phyloP scores from a whole-genome alignment of 495 filamentous ascomycete species.

The Lentithecium fluviatile region DNA sequence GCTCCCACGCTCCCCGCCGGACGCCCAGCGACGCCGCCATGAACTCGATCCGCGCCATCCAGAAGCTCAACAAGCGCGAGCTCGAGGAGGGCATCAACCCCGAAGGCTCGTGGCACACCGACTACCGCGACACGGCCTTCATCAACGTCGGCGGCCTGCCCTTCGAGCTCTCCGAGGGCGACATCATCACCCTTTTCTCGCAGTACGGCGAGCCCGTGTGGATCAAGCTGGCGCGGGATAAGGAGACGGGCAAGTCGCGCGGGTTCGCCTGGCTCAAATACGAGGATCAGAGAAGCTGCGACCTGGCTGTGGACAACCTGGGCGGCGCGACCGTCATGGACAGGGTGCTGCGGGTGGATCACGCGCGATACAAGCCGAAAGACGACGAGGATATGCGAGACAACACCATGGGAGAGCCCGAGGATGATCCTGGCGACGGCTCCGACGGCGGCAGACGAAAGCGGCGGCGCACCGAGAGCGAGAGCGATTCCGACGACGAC shows the following conservation, averaged over 20 bases:
- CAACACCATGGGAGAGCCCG: constrained; percentile 34
- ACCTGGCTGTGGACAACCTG: constrained; percentile 93
- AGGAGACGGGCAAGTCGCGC: constrained; percentile 89
- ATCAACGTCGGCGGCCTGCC: constrained; percentile 94
- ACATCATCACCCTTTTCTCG: constrained; percentile 94
- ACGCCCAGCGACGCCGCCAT: constrained; percentile 50
- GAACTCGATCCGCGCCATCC: constrained; percentile 90
- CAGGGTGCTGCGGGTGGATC: constrained; percentile 81
- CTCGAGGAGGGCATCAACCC: constrained; percentile 80
- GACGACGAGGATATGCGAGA: constrained; percentile 80
- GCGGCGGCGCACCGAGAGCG: constrained; percentile 41
- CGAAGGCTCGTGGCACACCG: constrained; percentile 92
- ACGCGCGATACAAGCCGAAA: constrained; percentile 82
- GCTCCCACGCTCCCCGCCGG: constrained; percentile 13
- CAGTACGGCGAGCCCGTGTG: constrained; percentile 94
- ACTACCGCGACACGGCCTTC: constrained; percentile 96
- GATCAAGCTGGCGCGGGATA: constrained; percentile 86
- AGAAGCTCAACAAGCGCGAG: constrained; percentile 92
- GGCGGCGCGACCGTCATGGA: constrained; percentile 82
- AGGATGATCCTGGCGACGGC: constrained; percentile 1
- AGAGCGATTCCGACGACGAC: constrained; percentile 43
- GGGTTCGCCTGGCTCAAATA: constrained; percentile 97
- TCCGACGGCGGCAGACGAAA: constrained; percentile 43
- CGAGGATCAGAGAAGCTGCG: constrained; percentile 94
- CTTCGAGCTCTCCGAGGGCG: constrained; percentile 91